Percentiles rank a stretch among this genome's conserved stretches.
These are phyloP conservation scores for Fusarium coffeatum DNA, from an alignment of 2,329 filamentous ascomycete species.

Conservation along the genomic window DNA sequence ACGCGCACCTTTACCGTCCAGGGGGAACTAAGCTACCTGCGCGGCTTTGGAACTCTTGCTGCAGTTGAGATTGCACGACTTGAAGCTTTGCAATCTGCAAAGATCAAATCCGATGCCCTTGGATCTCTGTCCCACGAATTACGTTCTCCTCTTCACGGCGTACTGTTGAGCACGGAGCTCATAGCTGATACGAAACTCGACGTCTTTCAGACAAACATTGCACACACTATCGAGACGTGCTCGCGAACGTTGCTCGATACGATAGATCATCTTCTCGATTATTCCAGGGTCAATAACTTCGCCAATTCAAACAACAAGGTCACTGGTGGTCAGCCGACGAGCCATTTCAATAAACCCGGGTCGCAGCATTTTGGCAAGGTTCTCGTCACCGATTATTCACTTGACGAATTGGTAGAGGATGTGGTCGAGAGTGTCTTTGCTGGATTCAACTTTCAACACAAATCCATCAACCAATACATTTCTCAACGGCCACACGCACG, in stretches of 20 bases:
- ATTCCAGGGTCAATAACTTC: neutral
- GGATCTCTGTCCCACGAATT: slow-evolving; percentile 8
- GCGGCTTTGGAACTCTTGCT: neutral
- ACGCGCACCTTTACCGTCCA: neutral
- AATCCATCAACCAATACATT: neutral
- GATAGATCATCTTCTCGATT: neutral
- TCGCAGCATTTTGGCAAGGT: neutral
- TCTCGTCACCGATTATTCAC: neutral
- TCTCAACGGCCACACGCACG: neutral
- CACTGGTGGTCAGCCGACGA: fast-evolving
- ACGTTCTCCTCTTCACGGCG: slow-evolving; percentile 7
- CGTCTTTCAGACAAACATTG: slow-evolving; percentile 1
- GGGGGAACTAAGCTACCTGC: neutral
- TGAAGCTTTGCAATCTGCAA: neutral
- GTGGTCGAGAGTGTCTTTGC: slow-evolving; percentile 15
- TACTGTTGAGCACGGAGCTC: neutral
- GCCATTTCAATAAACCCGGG: no score
- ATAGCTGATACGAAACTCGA: neutral
- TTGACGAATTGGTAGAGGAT: neutral
- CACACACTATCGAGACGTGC: slow-evolving; percentile 3
- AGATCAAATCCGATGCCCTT: slow-evolving; percentile 2
- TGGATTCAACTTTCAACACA: neutral
- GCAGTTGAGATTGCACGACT: neutral
- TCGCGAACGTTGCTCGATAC: neutral
- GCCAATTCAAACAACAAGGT: neutral